Percentiles rank a stretch among this genome's conserved stretches.
phyloP scores from a whole-genome alignment of 2,329 filamentous ascomycete genomes.

The Clarireedia homoeocarpa region DNA sequence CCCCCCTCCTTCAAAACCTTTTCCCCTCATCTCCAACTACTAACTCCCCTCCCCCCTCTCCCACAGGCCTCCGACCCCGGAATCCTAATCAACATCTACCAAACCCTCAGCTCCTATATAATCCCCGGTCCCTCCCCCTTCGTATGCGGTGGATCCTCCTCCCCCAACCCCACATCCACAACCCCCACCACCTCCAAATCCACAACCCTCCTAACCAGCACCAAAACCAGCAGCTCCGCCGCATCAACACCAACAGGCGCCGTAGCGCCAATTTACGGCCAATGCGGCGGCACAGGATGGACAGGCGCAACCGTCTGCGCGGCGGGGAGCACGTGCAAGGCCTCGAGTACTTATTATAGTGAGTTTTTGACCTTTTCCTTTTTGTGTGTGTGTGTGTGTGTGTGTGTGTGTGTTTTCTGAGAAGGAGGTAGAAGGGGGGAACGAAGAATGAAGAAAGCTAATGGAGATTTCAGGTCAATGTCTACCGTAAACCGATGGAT shows the following conservation, averaged over 20 bases:
- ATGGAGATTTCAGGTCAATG: no score
- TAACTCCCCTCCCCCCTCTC: no score
- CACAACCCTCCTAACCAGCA: background rate
- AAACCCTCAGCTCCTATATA: constrained; percentile 30
- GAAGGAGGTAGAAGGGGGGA: no score
- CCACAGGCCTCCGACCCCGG: constrained; percentile 35
- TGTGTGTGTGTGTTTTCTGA: background rate
- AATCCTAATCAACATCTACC: constrained; percentile 41
- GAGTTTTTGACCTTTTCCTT: background rate
- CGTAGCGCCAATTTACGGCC: background rate
- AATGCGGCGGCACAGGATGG: constrained; percentile 1
- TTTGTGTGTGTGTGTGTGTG: background rate
- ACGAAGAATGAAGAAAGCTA: no score
- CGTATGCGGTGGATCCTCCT: background rate
- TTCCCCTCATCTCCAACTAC: no score
- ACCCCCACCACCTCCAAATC: background rate
- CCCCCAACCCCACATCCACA: background rate
- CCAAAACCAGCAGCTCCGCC: background rate
- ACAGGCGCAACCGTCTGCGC: background rate
- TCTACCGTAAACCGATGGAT: no score
- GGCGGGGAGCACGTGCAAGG: constrained; percentile 10
- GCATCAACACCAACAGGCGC: background rate
- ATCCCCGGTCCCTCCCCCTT: constrained; percentile 35
- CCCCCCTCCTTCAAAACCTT: no score
- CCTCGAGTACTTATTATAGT: constrained; percentile 13